phyloP scores from a whole-genome alignment of 108 stramenopile genomes.

The Skeletonema grethae region DNA sequence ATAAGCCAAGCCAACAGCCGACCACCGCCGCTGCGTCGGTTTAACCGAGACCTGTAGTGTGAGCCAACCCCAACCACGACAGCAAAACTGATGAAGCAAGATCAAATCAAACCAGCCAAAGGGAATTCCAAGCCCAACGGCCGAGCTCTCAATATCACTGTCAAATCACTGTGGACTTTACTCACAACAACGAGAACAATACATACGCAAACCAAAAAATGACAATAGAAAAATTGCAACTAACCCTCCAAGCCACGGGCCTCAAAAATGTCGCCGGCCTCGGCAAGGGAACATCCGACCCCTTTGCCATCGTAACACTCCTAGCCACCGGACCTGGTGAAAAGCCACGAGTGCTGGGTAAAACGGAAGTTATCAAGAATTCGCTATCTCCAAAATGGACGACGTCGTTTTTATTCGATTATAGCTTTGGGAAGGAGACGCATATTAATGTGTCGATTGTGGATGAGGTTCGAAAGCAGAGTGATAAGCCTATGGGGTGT shows the following conservation, averaged over 20 bases:
- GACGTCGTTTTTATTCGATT: slow-evolving; percentile 62
- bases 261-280: slow-evolving; percentile 79
- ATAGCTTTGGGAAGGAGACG: slow-evolving; percentile 64
- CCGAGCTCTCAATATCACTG: too few species aligned
- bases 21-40: too few species aligned
- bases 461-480: slow-evolving; percentile 46
- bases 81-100: too few species aligned
- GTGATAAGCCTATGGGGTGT: slow-evolving; percentile 23
- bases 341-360: slow-evolving; percentile 64
- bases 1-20: too few species aligned
- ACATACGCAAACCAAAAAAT: slow-evolving; percentile 1
- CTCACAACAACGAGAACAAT: neutral
- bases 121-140: too few species aligned
- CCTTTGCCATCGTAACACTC: slow-evolving; percentile 72
- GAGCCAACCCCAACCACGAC: too few species aligned
- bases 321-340: slow-evolving; percentile 50
- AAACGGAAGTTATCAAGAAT: slow-evolving; percentile 78
- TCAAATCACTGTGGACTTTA: too few species aligned
- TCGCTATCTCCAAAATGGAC: slow-evolving; percentile 68
- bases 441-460: slow-evolving; percentile 46
- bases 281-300: slow-evolving; percentile 77
- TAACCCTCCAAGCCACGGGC: slow-evolving; percentile 55
- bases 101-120: too few species aligned
- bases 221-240: slow-evolving; percentile 26
- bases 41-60: too few species aligned